Base-by-base conservation (phyloP, 352 stramenopile genomes). In the Phytopythium kandeliae region DNA sequence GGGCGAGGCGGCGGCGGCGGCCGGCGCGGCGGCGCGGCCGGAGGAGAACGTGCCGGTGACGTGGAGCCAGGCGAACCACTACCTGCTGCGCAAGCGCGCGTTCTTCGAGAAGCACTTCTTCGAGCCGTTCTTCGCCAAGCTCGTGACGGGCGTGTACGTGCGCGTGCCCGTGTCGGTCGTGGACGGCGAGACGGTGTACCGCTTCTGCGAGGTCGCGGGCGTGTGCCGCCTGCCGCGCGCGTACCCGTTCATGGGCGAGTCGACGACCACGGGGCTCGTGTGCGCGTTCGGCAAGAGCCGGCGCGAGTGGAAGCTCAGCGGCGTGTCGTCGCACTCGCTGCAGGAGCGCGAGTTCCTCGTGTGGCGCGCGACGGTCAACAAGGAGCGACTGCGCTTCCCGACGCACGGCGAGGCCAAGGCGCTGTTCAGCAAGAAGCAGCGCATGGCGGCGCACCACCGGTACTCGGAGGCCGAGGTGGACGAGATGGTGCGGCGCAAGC, bases 21-120 rank as follows among this genome's bases (percentile, higher is more conserved):
- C n/a, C n/a, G n/a, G n/a, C 12, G 38, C 65, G 12, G 75, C 65
- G 1, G 61, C 70, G 53, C 47, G 71, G 33, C 71, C 73, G 0
- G 73, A 92, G 31, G 76, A 89, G 47, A 85, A 85, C 46, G 70
- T 88, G 11, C 77, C 79, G 0, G 68, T 89, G 47, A 88, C 61
- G 41, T 89, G 78, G 80, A 68, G 78, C 54, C 78, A 88, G 52
- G 80, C 80, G 33, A 88, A 89, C 53, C 63, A 85, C 58, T 94
- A 91, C 56, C 62, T 94, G 49, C 66, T 90, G 6, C 79, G 80
- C 56, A 74, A 81, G 45, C 66, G 83, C 26, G 55, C 61, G 24
- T 94, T 86, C 46, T 92, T 94, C 48, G 83, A 94, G 36, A 90
- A 94, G 57, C 59, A 92, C 56, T 94, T 85, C 45, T 94, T 91